Percentiles rank a stretch among this genome's conserved stretches.
These are phyloP conservation scores for Entomortierella parvispora DNA, from an alignment of 192 early-diverging fungal genomes.

Conservation along the genomic window DNA sequence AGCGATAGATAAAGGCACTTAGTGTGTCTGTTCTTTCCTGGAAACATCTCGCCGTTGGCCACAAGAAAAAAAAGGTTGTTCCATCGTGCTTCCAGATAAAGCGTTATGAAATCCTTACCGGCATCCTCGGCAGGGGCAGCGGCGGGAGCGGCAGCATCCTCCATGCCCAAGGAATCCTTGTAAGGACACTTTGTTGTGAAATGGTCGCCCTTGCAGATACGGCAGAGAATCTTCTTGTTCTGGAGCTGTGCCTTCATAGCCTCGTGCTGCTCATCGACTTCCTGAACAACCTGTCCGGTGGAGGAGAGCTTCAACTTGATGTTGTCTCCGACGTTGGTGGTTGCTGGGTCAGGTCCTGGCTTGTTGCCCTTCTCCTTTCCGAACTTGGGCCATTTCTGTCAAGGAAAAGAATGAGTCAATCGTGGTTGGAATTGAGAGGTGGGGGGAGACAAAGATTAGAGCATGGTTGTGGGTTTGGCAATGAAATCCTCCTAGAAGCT, in stretches of 20 bases:
- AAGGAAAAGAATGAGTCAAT: too few relatives aligned
- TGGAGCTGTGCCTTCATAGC: slow-evolving; percentile 68
- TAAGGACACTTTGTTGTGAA: slow-evolving; percentile 97
- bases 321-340: slow-evolving; percentile 90
- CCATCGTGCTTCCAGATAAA: too few relatives aligned
- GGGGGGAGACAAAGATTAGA: not conserved
- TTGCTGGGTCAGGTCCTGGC: slow-evolving; percentile 87
- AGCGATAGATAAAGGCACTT: not conserved
- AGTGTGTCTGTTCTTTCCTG: not conserved
- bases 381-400: slow-evolving; percentile 89
- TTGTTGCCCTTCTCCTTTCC: slow-evolving; percentile 82
- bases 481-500: too few relatives aligned
- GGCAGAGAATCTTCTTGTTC: slow-evolving; percentile 89
- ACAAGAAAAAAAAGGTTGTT: not conserved
- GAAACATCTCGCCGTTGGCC: not conserved
- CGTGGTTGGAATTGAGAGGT: not conserved
- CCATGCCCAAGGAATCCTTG: slow-evolving; percentile 91
- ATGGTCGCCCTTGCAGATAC: slow-evolving; percentile 97
- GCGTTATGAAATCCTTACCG: slow-evolving; percentile 45
- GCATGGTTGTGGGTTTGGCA: too few relatives aligned
- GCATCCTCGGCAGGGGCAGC: slow-evolving; percentile 52
- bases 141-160: slow-evolving; percentile 71
- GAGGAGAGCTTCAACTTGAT: slow-evolving; percentile 87
- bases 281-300: slow-evolving; percentile 67
- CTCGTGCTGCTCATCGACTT: slow-evolving; percentile 73